Percentiles rank a stretch among this genome's conserved stretches.
These are phyloP conservation scores for Trichoderma parareesei DNA, from an alignment of 495 filamentous ascomycete genomes.

Conservation along the genomic window DNA sequence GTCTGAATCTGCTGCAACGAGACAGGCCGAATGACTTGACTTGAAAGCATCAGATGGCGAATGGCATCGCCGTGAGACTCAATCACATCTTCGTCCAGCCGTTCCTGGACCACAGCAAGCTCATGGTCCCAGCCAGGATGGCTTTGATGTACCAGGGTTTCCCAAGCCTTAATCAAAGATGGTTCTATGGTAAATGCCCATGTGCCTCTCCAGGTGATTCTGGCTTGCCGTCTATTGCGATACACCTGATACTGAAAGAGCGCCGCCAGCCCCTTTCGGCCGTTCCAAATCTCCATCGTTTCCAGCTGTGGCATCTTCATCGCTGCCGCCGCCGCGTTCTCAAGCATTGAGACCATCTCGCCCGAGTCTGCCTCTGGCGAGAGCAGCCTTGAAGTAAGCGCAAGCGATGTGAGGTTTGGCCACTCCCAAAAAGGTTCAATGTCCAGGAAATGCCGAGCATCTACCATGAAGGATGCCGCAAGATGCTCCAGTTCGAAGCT, in stretches of 20 bases:
- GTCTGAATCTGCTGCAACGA: conserved; percentile 29
- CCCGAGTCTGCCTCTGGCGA: conserved; percentile 18
- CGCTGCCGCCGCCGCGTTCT: conserved; percentile 25
- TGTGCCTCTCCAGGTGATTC: conserved; percentile 29
- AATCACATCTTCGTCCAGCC: conserved; percentile 21
- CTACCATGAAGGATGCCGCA: conserved; percentile 29
- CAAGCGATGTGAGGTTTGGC: conserved; percentile 27
- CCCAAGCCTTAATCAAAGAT: conserved; percentile 27
- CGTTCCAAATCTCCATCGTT: conserved; percentile 37
- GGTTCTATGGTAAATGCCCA: conserved; percentile 27
- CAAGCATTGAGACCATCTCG: conserved; percentile 25
- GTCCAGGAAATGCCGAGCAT: conserved; percentile 29
- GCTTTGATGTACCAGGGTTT: conserved; percentile 23
- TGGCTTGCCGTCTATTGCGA: conserved; percentile 18
- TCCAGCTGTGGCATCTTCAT: conserved; percentile 29
- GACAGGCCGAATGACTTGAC: conserved; percentile 25
- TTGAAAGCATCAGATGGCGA: conserved; percentile 21
- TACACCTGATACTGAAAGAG: conserved; percentile 28
- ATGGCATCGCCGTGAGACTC: conserved; percentile 30
- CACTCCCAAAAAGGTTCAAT: conserved; percentile 27
- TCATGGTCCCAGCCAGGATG: conserved; percentile 14
- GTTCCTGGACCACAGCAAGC: conserved; percentile 21
- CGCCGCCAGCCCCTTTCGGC: conserved; percentile 25
- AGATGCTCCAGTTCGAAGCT: conserved; percentile 30
- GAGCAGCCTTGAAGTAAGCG: conserved; percentile 26